These are phyloP conservation scores for Phytophthora macrochlamydospora DNA, from an alignment of 352 stramenopile species.

Conservation along the genomic window DNA sequence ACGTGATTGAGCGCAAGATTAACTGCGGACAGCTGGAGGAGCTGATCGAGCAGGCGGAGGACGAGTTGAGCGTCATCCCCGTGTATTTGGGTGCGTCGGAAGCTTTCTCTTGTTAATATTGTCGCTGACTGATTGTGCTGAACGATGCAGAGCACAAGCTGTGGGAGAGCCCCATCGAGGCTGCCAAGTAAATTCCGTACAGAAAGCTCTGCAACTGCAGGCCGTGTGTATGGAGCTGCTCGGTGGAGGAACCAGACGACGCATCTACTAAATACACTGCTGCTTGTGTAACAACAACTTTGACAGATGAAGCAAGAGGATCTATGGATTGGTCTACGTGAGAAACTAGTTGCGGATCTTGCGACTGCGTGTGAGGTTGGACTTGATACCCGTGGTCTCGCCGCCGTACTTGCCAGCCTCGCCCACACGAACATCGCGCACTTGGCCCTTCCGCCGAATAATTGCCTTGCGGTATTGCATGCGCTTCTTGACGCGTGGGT, in stretches of 20 bases:
- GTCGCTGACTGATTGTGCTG: constrained; percentile 2
- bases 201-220: neutral
- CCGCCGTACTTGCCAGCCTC: constrained; percentile 88
- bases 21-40: constrained; percentile 90
- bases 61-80: constrained; percentile 86
- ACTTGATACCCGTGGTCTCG: constrained; percentile 91
- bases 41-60: constrained; percentile 87
- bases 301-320: constrained; percentile 22
- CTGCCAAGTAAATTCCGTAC: constrained; percentile 26
- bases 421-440: constrained; percentile 92
- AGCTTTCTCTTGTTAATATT: constrained; percentile 16
- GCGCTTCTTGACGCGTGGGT: constrained; percentile 98
- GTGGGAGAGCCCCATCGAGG: constrained; percentile 77
- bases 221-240: constrained; percentile 1
- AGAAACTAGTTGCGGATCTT: constrained; percentile 86
- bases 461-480: constrained; percentile 98
- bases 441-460: constrained; percentile 97
- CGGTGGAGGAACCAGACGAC: neutral
- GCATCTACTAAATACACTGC: constrained; percentile 33
- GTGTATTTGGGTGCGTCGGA: constrained; percentile 77
- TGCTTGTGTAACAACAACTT: neutral
- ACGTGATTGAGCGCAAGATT: constrained; percentile 83
- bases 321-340: constrained; percentile 42
- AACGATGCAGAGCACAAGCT: constrained; percentile 76
- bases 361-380: constrained; percentile 88